Conservation (phyloP, 129 eudicot species). For the Mikania micrantha region DNA sequence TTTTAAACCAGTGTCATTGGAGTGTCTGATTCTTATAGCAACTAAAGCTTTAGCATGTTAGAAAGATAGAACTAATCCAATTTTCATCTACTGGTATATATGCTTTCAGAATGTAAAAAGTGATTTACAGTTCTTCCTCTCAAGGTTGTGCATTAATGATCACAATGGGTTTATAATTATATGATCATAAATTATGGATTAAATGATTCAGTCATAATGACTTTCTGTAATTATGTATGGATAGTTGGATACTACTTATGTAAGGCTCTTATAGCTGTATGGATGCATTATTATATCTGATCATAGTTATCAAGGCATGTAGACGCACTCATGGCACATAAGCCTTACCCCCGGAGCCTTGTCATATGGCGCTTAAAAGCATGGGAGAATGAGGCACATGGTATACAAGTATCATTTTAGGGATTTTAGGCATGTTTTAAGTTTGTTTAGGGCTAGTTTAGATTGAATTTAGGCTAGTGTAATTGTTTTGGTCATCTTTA, state of each 20-base stretch:
- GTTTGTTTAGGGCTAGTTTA: no score
- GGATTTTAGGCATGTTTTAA: no score
- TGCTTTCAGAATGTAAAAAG: background rate
- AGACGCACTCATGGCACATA: no score
- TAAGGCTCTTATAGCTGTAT: background rate
- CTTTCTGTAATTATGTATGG: background rate
- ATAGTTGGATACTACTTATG: background rate
- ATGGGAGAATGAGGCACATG: no score
- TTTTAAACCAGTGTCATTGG: no score
- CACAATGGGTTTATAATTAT: background rate
- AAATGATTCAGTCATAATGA: background rate
- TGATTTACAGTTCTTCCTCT: background rate
- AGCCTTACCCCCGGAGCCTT: no score
- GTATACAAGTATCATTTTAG: no score
- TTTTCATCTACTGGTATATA: background rate
- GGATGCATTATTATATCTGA: background rate
- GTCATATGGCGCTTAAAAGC: no score
- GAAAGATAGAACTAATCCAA: slow-evolving; percentile 1
- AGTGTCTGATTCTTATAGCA: slow-evolving; percentile 10
- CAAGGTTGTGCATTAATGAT: background rate
- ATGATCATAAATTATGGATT: background rate
- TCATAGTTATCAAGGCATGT: no score
- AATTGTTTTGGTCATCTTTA: no score
- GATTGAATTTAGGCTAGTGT: no score
- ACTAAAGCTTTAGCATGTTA: background rate